These are phyloP conservation scores for Monilinia aucupariae DNA, from an alignment of 2,329 filamentous ascomycete species.

Conservation along the genomic window DNA sequence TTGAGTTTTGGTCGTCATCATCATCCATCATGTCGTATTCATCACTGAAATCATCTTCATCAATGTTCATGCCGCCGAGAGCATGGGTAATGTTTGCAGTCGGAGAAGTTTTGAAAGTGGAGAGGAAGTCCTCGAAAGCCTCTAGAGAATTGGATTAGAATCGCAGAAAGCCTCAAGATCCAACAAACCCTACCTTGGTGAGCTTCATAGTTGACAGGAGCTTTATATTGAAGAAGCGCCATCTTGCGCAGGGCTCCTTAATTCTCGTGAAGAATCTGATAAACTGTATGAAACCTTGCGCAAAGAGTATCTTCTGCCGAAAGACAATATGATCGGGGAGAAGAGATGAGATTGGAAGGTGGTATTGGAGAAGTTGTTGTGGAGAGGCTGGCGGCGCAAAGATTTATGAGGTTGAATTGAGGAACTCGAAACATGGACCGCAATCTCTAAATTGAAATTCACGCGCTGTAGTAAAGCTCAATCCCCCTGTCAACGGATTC, in stretches of 20 bases:
- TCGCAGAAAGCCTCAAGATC: background rate
- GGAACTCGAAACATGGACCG: slow-evolving; percentile 7
- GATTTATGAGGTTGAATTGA: slow-evolving; percentile 9
- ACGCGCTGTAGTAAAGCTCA: slow-evolving; percentile 8
- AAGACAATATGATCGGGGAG: background rate
- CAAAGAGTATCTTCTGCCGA: background rate
- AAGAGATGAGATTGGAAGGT: background rate
- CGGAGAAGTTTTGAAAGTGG: slow-evolving; percentile 76
- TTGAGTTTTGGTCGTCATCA: slow-evolving; percentile 52
- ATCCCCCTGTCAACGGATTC: slow-evolving; percentile 8
- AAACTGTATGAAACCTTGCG: background rate
- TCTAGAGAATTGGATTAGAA: slow-evolving; percentile 41
- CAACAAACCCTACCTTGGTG: slow-evolving; percentile 67
- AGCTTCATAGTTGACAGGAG: slow-evolving; percentile 78
- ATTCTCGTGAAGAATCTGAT: background rate
- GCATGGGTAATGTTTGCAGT: slow-evolving; percentile 71
- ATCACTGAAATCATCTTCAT: slow-evolving; percentile 80
- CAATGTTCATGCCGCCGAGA: slow-evolving; percentile 77
- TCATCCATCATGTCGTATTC: slow-evolving; percentile 93
- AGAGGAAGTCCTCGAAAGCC: slow-evolving; percentile 82
- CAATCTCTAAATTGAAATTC: slow-evolving; percentile 16
- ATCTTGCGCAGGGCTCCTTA: slow-evolving; percentile 46
- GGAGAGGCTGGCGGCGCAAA: slow-evolving; percentile 13
- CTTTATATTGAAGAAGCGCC: slow-evolving; percentile 71
- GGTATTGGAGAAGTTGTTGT: background rate